A percentile compares a stretch with the other conserved stretches of the same genome.
phyloP scores from a whole-genome alignment of 306 rosid species.

The Betula pendula region DNA sequence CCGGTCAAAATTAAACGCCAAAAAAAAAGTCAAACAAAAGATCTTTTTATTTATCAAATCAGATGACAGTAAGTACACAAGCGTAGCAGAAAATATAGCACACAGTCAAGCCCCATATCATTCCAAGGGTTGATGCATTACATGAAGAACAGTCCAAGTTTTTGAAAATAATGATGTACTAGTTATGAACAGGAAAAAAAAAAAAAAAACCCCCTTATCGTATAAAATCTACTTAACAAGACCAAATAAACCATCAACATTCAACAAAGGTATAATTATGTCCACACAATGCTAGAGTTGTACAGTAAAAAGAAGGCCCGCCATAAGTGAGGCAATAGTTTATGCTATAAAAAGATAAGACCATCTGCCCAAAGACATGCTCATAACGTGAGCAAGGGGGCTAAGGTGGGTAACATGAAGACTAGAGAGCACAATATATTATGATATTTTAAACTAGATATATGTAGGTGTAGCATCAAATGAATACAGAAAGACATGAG shows the following conservation, averaged over 20 bases:
- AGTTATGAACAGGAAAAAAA: background rate
- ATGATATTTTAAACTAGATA: too few relatives aligned
- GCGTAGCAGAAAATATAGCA: too few relatives aligned
- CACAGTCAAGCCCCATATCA: too few relatives aligned
- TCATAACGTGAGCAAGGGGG: too few relatives aligned
- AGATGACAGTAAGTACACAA: background rate
- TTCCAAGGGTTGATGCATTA: background rate
- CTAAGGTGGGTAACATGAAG: too few relatives aligned
- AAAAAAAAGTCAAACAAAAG: constrained; percentile 9
- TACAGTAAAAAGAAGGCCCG: background rate
- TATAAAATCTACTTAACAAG: background rate
- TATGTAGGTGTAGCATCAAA: too few relatives aligned
- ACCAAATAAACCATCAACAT: background rate
- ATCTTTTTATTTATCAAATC: background rate
- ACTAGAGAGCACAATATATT: too few relatives aligned
- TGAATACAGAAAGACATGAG: too few relatives aligned
- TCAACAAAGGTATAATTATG: background rate
- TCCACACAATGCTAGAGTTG: background rate
- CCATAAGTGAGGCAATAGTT: too few relatives aligned
- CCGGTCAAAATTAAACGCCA: constrained; percentile 21
- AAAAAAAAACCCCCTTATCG: too few relatives aligned
- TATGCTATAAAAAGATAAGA: too few relatives aligned
- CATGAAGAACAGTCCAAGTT: background rate
- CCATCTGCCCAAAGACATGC: too few relatives aligned
- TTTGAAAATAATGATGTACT: background rate